Percentiles rank a stretch among this genome's conserved stretches.
Conservation (phyloP, 2,329 filamentous ascomycete genomes). For the Colletotrichum sp. region DNA sequence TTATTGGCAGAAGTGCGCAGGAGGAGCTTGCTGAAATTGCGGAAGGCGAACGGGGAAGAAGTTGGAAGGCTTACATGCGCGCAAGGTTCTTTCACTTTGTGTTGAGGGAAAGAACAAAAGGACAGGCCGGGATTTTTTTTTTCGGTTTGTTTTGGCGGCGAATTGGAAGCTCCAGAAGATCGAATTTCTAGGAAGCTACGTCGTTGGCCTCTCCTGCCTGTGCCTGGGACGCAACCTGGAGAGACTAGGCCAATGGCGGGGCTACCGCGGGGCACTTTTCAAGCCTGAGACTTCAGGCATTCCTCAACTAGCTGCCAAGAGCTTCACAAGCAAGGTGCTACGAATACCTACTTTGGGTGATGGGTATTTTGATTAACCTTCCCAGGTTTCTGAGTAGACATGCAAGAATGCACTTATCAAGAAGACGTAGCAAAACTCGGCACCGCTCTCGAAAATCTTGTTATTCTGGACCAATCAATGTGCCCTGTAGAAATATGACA, state of each 20-base stretch:
- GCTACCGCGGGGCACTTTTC: constrained; percentile 18
- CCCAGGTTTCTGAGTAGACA: background rate
- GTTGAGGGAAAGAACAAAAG: background rate
- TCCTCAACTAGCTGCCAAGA: background rate
- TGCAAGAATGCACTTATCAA: background rate
- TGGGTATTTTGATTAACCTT: background rate
- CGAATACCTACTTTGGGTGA: background rate
- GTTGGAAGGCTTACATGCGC: background rate
- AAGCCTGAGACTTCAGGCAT: constrained; percentile 1
- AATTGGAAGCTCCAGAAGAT: background rate
- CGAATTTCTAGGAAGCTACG: constrained; percentile 11
- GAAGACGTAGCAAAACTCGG: background rate
- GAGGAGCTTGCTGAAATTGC: background rate
- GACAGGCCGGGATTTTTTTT: background rate
- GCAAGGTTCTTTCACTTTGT: background rate
- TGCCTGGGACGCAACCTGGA: background rate
- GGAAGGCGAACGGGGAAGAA: background rate
- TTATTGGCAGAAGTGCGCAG: background rate
- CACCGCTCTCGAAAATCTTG: background rate
- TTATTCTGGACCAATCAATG: background rate
- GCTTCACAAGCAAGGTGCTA: background rate
- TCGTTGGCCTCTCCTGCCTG: constrained; percentile 13
- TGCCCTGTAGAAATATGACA: background rate
- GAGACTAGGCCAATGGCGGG: constrained; percentile 6
- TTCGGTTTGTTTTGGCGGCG: background rate